Percentiles rank a stretch among this genome's conserved stretches.
phyloP scores from a whole-genome alignment of 768 basidiomycete species.

The Kwoniella pini region DNA sequence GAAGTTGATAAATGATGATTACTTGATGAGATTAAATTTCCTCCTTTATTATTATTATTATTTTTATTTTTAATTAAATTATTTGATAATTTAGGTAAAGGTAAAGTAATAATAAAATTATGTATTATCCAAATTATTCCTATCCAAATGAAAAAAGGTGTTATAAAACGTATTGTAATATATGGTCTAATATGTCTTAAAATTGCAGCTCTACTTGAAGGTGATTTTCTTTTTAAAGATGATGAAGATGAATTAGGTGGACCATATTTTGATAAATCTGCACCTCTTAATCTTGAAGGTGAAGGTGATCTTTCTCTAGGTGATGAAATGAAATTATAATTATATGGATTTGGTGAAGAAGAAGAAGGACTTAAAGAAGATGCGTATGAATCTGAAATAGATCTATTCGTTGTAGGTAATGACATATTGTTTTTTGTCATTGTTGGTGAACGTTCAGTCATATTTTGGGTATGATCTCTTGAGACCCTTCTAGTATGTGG shows the following conservation, averaged over 20 bases:
- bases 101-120: slow-evolving; percentile 28
- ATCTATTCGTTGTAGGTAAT: not conserved
- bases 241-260: slow-evolving; percentile 1
- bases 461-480: not conserved
- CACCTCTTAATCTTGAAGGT: slow-evolving; percentile 10
- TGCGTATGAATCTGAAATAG: slow-evolving; percentile 16
- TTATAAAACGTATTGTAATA: slow-evolving; percentile 13
- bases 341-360: slow-evolving; percentile 21
- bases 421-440: slow-evolving; percentile 4
- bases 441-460: not conserved
- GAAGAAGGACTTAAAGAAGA: slow-evolving; percentile 21
- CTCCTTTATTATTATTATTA: no score
- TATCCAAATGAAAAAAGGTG: slow-evolving; percentile 29
- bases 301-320: slow-evolving; percentile 11
- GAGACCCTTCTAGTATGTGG: not conserved
- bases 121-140: slow-evolving; percentile 28
- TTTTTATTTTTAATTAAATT: no score
- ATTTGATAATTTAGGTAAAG: slow-evolving; percentile 15
- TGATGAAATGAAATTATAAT: not conserved
- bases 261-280: slow-evolving; percentile 11
- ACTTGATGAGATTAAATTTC: not conserved
- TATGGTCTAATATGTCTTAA: slow-evolving; percentile 6
- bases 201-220: not conserved
- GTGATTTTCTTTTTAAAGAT: not conserved
- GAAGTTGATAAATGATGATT: slow-evolving; percentile 27